phyloP scores from a whole-genome alignment of 495 filamentous ascomycete species.

The Tuber melanosporum region DNA sequence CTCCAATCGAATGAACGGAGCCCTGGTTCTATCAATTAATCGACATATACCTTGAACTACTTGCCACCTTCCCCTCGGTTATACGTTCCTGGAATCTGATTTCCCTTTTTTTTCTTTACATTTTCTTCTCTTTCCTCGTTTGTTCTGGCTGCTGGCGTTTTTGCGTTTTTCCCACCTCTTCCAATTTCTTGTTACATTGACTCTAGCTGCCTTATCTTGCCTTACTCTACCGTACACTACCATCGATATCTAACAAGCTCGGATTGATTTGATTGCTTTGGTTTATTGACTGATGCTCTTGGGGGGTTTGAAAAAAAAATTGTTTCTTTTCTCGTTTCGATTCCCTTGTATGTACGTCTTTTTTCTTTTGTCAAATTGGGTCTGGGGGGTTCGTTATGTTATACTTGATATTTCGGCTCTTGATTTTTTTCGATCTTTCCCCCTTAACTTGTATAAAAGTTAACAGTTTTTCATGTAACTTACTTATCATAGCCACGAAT shows the following conservation, averaged over 20 bases:
- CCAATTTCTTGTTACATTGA: background rate
- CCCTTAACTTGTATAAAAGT: background rate
- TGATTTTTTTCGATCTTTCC: background rate
- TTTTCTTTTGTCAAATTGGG: background rate
- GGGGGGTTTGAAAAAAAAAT: background rate
- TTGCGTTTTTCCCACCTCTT: background rate
- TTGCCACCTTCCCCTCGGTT: background rate
- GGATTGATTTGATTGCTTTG: background rate
- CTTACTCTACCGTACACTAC: background rate
- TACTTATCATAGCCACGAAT: slow-evolving; percentile 4
- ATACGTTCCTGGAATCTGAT: background rate
- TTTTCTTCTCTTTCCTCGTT: background rate
- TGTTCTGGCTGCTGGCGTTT: background rate
- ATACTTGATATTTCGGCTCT: background rate
- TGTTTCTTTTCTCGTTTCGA: background rate
- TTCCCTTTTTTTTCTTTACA: background rate
- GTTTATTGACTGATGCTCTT: background rate
- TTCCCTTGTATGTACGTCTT: background rate
- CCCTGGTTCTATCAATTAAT: background rate
- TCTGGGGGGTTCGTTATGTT: background rate
- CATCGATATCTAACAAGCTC: background rate
- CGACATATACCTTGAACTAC: background rate
- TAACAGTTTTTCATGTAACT: background rate
- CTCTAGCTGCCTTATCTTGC: background rate
- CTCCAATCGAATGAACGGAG: background rate